Evolutionary conservation across 306 rosid species (phyloP).

Genomic region (Fagus crenata): DNA sequence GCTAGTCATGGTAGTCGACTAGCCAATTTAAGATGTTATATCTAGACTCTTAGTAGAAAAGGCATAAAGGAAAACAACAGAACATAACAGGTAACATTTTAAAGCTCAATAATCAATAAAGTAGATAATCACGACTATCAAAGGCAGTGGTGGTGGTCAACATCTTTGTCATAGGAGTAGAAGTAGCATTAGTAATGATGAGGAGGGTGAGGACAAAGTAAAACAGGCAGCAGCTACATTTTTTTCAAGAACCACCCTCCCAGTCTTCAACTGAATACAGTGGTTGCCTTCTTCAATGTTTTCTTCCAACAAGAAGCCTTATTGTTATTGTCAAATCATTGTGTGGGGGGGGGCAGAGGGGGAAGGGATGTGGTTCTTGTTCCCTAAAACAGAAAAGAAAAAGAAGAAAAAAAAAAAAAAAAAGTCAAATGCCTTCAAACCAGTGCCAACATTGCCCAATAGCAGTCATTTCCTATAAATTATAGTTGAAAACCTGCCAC

Average conservation of each 20-base stretch:
- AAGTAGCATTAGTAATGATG: no score
- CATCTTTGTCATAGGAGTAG: no score
- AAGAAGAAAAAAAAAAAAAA: no score
- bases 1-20: not conserved
- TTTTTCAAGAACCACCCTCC: not conserved
- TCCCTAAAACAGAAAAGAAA: slow-evolving; percentile 3
- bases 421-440: slow-evolving; percentile 8
- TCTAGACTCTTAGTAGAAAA: not conserved
- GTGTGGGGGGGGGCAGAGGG: no score
- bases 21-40: not conserved
- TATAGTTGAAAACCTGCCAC: slow-evolving; percentile 24
- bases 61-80: not conserved
- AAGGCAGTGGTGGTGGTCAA: no score
- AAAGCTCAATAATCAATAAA: not conserved
- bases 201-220: no score
- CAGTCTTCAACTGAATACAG: not conserved
- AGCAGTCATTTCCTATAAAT: not conserved
- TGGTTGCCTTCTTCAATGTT: not conserved
- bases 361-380: not conserved
- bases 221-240: no score
- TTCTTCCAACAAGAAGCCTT: not conserved
- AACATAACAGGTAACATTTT: not conserved
- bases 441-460: slow-evolving; percentile 11
- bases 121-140: no score
- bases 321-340: not conserved